These are phyloP conservation scores for Candida qinlingensis DNA, from an alignment of 805 yeast genomes.

Conservation along the genomic window DNA sequence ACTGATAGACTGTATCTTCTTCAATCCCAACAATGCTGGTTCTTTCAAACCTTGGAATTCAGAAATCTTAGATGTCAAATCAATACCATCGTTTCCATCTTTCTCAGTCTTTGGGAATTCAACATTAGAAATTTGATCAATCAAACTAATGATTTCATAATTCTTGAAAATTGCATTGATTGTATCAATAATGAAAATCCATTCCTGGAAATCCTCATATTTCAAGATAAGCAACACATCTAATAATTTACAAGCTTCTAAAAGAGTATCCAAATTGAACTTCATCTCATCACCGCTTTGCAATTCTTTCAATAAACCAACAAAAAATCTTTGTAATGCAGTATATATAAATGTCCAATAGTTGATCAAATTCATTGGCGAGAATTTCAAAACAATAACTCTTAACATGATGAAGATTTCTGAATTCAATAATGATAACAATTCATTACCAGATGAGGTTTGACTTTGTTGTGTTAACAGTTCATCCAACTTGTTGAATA, in stretches of 20 bases:
- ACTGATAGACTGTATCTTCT: constrained; percentile 33
- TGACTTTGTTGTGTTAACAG: constrained; percentile 21
- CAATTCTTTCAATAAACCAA: constrained; percentile 34
- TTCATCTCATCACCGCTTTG: constrained; percentile 22
- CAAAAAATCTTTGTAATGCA: constrained; percentile 42
- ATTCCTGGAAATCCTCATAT: constrained; percentile 79
- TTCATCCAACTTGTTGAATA: constrained; percentile 44
- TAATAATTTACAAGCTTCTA: constrained; percentile 69
- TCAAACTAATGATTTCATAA: constrained; percentile 22
- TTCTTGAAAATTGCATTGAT: constrained; percentile 49
- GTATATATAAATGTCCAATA: constrained; percentile 67
- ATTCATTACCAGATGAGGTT: constrained; percentile 22
- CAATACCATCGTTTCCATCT: constrained; percentile 13
- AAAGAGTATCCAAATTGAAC: constrained; percentile 36
- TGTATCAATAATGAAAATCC: constrained; percentile 79
- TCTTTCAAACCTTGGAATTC: constrained; percentile 26
- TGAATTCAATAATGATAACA: constrained; percentile 23
- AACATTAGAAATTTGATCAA: constrained; percentile 18
- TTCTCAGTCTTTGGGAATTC: constrained; percentile 9
- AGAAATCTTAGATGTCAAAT: constrained; percentile 14
- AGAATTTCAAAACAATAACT: constrained; percentile 56
- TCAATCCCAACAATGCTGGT: constrained; percentile 35
- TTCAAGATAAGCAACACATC: constrained; percentile 67
- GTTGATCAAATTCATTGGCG: constrained; percentile 57
- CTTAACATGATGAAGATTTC: constrained; percentile 58